phyloP scores from a whole-genome alignment of 225 moss, liverwort and hornwort species.

The Marchantia polymorpha region DNA sequence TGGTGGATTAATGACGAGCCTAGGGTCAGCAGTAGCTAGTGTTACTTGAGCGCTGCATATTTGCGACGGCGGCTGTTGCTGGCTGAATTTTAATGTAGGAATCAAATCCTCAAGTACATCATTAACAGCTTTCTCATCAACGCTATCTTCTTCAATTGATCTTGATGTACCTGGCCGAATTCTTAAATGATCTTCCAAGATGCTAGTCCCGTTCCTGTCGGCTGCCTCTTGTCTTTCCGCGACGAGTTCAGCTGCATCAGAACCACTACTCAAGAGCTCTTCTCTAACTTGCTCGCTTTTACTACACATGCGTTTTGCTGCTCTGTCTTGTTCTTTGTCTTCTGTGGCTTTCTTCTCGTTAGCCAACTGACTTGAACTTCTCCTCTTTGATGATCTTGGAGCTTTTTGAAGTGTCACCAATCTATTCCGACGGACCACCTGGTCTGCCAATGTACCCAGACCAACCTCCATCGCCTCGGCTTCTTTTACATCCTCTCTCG shows the following conservation, averaged over 20 bases:
- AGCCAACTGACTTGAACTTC: background rate
- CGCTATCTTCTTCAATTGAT: background rate
- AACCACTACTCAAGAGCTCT: background rate
- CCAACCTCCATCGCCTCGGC: background rate
- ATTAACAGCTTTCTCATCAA: background rate
- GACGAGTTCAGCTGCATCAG: background rate
- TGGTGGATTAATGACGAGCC: background rate
- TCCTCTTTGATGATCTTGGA: conserved; percentile 12
- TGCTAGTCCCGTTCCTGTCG: background rate
- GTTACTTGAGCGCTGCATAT: background rate
- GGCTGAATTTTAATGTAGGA: conserved; percentile 15
- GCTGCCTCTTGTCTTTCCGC: background rate
- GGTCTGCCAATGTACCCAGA: background rate
- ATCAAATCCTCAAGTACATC: conserved; percentile 22
- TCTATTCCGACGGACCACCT: background rate
- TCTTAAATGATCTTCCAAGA: background rate
- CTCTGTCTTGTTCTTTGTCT: background rate
- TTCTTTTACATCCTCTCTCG: background rate
- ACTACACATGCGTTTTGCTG: background rate
- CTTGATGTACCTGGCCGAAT: background rate
- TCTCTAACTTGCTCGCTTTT: background rate
- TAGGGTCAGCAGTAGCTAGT: background rate
- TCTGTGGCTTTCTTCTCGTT: conserved; percentile 1
- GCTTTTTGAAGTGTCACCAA: conserved; percentile 4
- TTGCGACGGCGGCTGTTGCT: background rate